Base-by-base conservation (phyloP, 2,329 filamentous ascomycete genomes). In the Ascochyta rabiei region DNA sequence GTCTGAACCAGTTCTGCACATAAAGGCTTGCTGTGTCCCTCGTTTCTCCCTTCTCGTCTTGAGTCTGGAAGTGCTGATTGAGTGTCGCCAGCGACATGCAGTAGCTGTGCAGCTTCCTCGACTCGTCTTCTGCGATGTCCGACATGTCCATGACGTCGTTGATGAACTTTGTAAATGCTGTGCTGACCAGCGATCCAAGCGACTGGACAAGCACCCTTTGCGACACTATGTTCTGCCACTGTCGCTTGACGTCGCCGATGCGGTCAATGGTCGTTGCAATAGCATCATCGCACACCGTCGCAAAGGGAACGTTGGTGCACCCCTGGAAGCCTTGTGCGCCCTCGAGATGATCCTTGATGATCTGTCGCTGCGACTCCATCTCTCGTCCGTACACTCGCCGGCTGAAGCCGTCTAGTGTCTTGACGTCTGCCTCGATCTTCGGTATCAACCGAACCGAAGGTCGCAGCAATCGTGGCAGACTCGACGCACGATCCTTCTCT, bases 41-140 rank as follows among this genome's bases (percentile, higher is more conserved):
- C 24, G 81, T 71, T 12, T 73, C 66, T 2, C 68, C 68, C 30
- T 69, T 73, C 16, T 69, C 68, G 34, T 75, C 71, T 12, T 80
- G 75, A 9, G 81, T 81, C 34, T 79, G 70, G 69, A 88, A 88
- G 13, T 87, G 71, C 57, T 84, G 79, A 51, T 82, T 82, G 15
- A 86, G 73, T n/a, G 77, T 75, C 10, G 82, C 79, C 7, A 88
- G 73, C 38, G 79, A 78, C 46, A 81, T 81, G 71, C 83, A 86
- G 61, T 86, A 84, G 4, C 70, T 68, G 23, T 83, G 81, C n/a
- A 88, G 76, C 57, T 81, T 80, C 61, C 82, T 81, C 1, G 83
- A 86, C 63, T 88, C 84, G 26, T 83, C 79, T 54, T 86, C 86
- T 9, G 84, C 84, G 56, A 88, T 88, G 63, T 87, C 85, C 24